phyloP scores from a whole-genome alignment of 352 stramenopile species.

The Globisporangium emineosum region DNA sequence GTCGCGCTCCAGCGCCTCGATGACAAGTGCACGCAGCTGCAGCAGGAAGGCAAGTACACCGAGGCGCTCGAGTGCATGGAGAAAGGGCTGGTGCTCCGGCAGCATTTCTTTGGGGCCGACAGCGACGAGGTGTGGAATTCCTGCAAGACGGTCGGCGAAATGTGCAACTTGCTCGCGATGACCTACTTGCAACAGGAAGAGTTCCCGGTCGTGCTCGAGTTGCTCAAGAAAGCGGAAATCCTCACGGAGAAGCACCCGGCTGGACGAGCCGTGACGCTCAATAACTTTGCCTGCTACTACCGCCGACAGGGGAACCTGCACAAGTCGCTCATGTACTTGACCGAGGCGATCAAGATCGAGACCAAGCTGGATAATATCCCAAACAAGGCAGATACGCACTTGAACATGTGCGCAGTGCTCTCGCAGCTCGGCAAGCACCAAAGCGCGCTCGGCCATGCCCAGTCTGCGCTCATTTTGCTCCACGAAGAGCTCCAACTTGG shows the following conservation, averaged over 20 bases:
- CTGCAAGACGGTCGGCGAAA: conserved; percentile 93
- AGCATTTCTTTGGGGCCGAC: conserved; percentile 92
- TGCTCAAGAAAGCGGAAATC: conserved; percentile 95
- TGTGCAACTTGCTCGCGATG: conserved; percentile 95
- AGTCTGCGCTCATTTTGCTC: conserved; percentile 90
- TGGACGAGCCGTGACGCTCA: conserved; percentile 89
- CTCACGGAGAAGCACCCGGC: conserved; percentile 85
- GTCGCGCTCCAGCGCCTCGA: conserved; percentile 88
- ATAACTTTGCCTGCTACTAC: conserved; percentile 95
- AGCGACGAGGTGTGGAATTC: conserved; percentile 88
- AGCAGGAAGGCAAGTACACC: conserved; percentile 90
- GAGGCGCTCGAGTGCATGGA: conserved; percentile 94
- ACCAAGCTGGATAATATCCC: conserved; percentile 74
- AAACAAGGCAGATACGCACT: conserved; percentile 92
- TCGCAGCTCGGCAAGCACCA: conserved; percentile 91
- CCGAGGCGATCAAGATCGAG: conserved; percentile 92
- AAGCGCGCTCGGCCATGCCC: conserved; percentile 88
- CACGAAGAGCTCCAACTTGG: conserved; percentile 89
- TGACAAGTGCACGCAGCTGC: conserved; percentile 87
- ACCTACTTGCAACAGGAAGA: conserved; percentile 94
- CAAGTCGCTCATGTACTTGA: conserved; percentile 90
- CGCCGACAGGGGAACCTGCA: conserved; percentile 88
- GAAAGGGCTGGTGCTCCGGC: conserved; percentile 88
- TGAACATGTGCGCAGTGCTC: conserved; percentile 94
- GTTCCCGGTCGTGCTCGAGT: conserved; percentile 88